A percentile compares a stretch with the other conserved stretches of the same genome.
Evolutionary conservation across 2,329 filamentous ascomycete genomes (phyloP).

Genomic region (Colletotrichum navitas): DNA sequence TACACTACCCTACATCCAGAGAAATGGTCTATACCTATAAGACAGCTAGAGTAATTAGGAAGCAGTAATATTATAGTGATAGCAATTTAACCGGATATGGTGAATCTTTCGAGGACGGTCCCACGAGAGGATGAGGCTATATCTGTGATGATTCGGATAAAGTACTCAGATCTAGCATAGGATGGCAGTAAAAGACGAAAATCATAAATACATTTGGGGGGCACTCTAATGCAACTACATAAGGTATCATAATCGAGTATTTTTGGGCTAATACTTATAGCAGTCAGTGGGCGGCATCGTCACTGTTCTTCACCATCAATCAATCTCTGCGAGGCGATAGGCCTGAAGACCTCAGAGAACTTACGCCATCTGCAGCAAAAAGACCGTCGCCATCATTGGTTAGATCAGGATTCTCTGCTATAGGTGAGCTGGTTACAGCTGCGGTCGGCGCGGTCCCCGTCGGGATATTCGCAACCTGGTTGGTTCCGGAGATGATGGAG

Average conservation of each 20-base stretch:
- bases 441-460: background rate
- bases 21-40: no score
- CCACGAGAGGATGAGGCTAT: no score
- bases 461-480: background rate
- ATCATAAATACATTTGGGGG: no score
- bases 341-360: background rate
- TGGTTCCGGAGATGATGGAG: background rate
- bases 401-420: background rate
- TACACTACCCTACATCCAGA: no score
- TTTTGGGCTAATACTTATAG: background rate
- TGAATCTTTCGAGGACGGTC: no score
- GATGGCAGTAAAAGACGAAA: no score
- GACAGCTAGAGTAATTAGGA: no score
- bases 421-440: background rate
- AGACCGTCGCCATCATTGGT: background rate
- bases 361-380: background rate
- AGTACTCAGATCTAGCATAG: no score
- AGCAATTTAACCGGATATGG: no score
- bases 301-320: background rate
- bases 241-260: background rate
- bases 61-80: no score
- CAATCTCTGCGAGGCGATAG: background rate
- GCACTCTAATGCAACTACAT: no score
- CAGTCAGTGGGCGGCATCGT: background rate
- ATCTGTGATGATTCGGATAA: no score